These are phyloP conservation scores for Pholiota conissans DNA, from an alignment of 768 basidiomycete species.

Conservation along the genomic window DNA sequence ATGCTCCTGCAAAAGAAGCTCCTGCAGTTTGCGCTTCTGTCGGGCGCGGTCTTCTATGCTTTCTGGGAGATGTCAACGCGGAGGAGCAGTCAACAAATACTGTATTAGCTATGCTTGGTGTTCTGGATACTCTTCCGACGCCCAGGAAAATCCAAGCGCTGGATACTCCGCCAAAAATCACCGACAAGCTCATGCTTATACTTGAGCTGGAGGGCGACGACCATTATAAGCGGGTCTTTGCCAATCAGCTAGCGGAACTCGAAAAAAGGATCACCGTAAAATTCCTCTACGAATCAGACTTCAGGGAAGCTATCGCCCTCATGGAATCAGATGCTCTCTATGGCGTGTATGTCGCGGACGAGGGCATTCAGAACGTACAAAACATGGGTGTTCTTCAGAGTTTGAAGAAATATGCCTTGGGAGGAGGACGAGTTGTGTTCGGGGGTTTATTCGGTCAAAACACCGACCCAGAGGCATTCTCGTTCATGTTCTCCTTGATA, in stretches of 20 bases:
- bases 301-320: slow-evolving; percentile 11
- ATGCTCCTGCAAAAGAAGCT: slow-evolving; percentile 23
- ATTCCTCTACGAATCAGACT: slow-evolving; percentile 10
- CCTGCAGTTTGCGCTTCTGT: slow-evolving; percentile 31
- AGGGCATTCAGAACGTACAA: slow-evolving; percentile 8
- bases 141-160: not conserved
- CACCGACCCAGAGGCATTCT: slow-evolving; percentile 15
- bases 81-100: slow-evolving; percentile 34
- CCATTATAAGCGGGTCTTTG: not conserved
- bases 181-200: not conserved
- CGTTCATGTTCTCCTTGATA: slow-evolving; percentile 21
- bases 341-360: slow-evolving; percentile 30
- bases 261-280: slow-evolving; percentile 17
- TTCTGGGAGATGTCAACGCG: slow-evolving; percentile 43
- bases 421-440: slow-evolving; percentile 29
- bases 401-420: slow-evolving; percentile 25
- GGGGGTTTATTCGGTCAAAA: slow-evolving; percentile 26
- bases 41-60: slow-evolving; percentile 36
- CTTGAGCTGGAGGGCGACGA: not conserved
- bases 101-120: slow-evolving; percentile 36
- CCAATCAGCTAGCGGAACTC: slow-evolving; percentile 13
- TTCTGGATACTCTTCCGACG: slow-evolving; percentile 23
- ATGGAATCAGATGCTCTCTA: slow-evolving; percentile 24
- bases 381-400: slow-evolving; percentile 21
- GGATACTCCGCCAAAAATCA: not conserved